These are phyloP conservation scores for Fusarium algeriense DNA, from an alignment of 2,329 filamentous ascomycete species.

Conservation along the genomic window DNA sequence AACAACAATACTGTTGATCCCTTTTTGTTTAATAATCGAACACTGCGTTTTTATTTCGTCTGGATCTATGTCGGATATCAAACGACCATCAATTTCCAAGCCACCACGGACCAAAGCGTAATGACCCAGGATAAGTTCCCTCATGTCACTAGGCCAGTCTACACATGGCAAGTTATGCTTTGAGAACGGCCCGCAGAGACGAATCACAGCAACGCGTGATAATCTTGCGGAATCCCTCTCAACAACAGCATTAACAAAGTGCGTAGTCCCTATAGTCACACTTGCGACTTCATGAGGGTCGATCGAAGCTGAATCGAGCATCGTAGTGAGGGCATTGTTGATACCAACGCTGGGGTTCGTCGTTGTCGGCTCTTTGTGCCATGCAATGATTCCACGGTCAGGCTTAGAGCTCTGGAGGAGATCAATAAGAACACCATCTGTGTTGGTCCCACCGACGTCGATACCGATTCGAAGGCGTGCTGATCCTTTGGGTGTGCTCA, in stretches of 20 bases:
- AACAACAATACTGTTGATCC: conserved; percentile 62
- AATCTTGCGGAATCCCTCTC: conserved; percentile 64
- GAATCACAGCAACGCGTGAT: conserved; percentile 64
- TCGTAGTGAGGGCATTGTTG: conserved; percentile 57
- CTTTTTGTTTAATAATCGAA: conserved; percentile 53
- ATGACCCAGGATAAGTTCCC: conserved; percentile 60
- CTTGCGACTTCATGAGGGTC: conserved; percentile 57
- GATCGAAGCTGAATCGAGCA: conserved; percentile 55
- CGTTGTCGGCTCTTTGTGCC: conserved; percentile 64
- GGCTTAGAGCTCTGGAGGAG: conserved; percentile 51
- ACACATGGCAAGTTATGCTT: conserved; percentile 63
- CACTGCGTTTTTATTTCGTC: conserved; percentile 57
- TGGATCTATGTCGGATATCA: conserved; percentile 61
- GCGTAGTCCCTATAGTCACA: conserved; percentile 67
- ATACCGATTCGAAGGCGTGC: conserved; percentile 57
- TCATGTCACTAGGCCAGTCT: conserved; percentile 66
- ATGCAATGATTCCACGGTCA: conserved; percentile 60
- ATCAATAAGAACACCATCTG: conserved; percentile 65
- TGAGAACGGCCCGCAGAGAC: conserved; percentile 66
- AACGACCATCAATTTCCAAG: conserved; percentile 63
- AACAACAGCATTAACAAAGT: conserved; percentile 70
- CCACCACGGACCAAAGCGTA: conserved; percentile 62
- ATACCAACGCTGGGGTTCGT: conserved; percentile 62
- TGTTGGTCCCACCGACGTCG: conserved; percentile 66
- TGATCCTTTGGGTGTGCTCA: conserved; percentile 11